A percentile compares a stretch with the other conserved stretches of the same genome.
Conservation (phyloP, 2,329 filamentous ascomycete genomes). For the Paraphoma chrysanthemicola region DNA sequence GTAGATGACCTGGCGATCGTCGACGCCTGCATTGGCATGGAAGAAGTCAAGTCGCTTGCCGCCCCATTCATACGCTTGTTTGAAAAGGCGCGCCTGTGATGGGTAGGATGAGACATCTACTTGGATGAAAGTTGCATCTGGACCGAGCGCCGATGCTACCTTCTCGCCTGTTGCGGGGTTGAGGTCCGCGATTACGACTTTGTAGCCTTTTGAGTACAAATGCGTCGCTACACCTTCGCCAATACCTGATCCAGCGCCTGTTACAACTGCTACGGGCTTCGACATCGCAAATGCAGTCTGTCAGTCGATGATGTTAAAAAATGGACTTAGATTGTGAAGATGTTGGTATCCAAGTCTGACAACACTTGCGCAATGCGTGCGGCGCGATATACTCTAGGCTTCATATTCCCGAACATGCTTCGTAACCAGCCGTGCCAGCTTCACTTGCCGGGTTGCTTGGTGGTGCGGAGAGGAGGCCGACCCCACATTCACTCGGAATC, state of each 20-base stretch:
- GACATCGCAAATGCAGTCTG: constrained; percentile 30
- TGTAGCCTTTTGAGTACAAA: constrained; percentile 48
- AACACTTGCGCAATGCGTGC: neutral
- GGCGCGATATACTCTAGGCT: neutral
- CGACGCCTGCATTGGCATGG: constrained; percentile 55
- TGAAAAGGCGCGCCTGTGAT: constrained; percentile 49
- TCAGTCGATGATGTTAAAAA: neutral
- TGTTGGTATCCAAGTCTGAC: neutral
- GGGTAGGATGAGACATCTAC: constrained; percentile 51
- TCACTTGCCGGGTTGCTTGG: constrained; percentile 1
- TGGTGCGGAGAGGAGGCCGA: constrained; percentile 7
- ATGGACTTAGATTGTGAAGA: neutral
- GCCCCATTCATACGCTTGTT: constrained; percentile 51
- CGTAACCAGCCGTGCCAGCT: neutral
- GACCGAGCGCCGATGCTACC: constrained; percentile 37
- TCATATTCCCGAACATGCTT: neutral
- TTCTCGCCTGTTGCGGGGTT: constrained; percentile 38
- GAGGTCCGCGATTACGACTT: constrained; percentile 55
- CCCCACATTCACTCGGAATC: constrained; percentile 15
- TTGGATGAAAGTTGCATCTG: constrained; percentile 44
- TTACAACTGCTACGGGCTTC: constrained; percentile 53
- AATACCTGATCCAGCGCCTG: constrained; percentile 55
- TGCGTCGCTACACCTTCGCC: constrained; percentile 53
- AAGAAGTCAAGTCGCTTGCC: constrained; percentile 51
- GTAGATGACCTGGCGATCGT: constrained; percentile 49